Evolutionary conservation across 2,329 filamentous ascomycete species (phyloP), one percentile per base, ranked within the genome.

Genomic region (Diaporthe sp.): DNA sequence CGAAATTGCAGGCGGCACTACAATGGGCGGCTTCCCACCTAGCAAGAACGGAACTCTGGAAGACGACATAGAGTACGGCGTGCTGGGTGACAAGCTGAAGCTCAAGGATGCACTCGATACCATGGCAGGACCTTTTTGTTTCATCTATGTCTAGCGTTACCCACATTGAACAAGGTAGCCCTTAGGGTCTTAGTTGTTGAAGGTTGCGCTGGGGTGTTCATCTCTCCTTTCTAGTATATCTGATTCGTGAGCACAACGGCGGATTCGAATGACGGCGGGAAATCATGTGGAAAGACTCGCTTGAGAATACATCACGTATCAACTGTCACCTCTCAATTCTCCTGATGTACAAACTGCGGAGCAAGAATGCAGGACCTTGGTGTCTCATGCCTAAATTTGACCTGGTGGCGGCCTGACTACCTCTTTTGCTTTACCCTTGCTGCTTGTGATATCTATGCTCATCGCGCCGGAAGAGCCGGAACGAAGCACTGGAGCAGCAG

Each of bases 51-150:
- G 65, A 10, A 70, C 65, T 22, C 31, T 70, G 34, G 31, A 70
- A n/a, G 65, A 70, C n/a, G 34, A 70, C 49, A 39, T 70, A 3
- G 13, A 22, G 8, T 70, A 55, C 15, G 65, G 65, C 7, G 65
- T 70, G 22, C 65, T 70, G 13, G 65, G 65, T 20, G 28, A 70
- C 9, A 55, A n/a, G 15, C 4, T 39, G 15, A 70, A 70, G 49
- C 65, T 70, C 7, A 31, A 39, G 15, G 34, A 70, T 25, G 47
- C 34, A 10, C 65, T 70, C 34, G 65, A 70, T 20, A 70, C 65
- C 10, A 53, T 70, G 65, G 47, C 49, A 20, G 65, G 65, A 3
- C 65, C 65, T 20, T 39, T 70, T 42, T 70, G 65, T 42, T 70
- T 55, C n/a, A 31, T 70, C 9, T 70, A 70, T 22, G 34, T 55